phyloP scores from a whole-genome alignment of 2,329 filamentous ascomycete genomes.

The Verticillium zaregamsianum region DNA sequence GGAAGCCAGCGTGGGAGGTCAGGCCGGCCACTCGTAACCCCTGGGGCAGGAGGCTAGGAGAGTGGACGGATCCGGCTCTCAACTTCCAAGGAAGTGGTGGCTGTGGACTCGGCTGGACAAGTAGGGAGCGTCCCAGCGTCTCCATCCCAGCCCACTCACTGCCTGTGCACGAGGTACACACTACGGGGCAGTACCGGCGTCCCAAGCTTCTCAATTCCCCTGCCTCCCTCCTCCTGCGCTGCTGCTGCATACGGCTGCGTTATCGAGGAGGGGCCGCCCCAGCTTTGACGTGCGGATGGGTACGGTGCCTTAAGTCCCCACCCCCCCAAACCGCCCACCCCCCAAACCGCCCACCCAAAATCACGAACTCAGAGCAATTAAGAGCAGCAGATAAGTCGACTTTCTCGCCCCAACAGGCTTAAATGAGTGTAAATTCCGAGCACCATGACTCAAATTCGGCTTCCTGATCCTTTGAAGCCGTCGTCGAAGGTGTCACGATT shows the following conservation, averaged over 20 bases:
- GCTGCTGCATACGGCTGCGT: neutral
- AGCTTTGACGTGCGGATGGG: neutral
- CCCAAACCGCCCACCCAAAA: too few species aligned
- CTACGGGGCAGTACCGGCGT: neutral
- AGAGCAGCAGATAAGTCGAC: too few species aligned
- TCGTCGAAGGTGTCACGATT: neutral
- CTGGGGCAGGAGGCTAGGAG: neutral
- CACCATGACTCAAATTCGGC: too few species aligned
- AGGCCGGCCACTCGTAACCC: neutral
- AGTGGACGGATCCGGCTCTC: neutral
- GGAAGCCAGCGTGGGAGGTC: neutral
- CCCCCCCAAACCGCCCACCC: too few species aligned
- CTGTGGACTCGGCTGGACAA: neutral
- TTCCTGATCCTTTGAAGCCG: too few species aligned
- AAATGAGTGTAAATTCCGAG: too few species aligned
- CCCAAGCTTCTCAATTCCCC: neutral
- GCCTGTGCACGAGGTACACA: neutral
- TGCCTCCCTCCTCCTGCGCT: neutral
- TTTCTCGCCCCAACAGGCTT: neutral
- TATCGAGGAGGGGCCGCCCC: neutral
- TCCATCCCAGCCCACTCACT: too few species aligned
- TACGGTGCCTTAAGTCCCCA: neutral
- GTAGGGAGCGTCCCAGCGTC: neutral
- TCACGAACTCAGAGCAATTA: too few species aligned
- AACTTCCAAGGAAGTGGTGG: neutral